phyloP scores from a whole-genome alignment of 768 basidiomycete genomes.

The Tulasnella sp. region DNA sequence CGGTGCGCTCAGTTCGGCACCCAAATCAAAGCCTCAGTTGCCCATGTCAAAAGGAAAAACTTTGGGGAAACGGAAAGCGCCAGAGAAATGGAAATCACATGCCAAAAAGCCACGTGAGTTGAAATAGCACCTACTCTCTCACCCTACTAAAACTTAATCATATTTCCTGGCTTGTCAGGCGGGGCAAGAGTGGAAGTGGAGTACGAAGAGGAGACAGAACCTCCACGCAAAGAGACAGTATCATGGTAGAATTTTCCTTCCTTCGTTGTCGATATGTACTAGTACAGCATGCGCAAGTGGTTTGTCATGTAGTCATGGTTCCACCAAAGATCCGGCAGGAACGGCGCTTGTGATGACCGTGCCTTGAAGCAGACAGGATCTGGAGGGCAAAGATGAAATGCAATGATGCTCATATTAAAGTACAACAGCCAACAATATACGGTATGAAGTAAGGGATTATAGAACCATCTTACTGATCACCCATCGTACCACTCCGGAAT shows the following conservation, averaged over 20 bases:
- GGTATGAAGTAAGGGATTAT: no score
- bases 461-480: no score
- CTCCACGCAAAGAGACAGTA: constrained; percentile 29
- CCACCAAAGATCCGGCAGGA: no score
- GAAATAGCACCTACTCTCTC: constrained; percentile 30
- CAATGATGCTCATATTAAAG: no score
- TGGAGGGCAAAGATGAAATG: no score
- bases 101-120: constrained; percentile 44
- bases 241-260: not conserved
- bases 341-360: no score
- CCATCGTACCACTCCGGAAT: not conserved
- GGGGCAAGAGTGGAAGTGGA: constrained; percentile 87
- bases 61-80: constrained; percentile 61
- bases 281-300: no score
- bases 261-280: not conserved
- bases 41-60: constrained; percentile 29
- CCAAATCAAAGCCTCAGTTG: constrained; percentile 26
- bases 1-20: constrained; percentile 24
- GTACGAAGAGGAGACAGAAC: constrained; percentile 83
- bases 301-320: no score
- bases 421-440: no score
- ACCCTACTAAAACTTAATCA: not conserved
- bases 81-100: constrained; percentile 36
- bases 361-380: no score
- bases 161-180: constrained; percentile 28